These are phyloP conservation scores for Saposhnikovia divaricata DNA, from an alignment of 129 eudicot species.

Conservation along the genomic window DNA sequence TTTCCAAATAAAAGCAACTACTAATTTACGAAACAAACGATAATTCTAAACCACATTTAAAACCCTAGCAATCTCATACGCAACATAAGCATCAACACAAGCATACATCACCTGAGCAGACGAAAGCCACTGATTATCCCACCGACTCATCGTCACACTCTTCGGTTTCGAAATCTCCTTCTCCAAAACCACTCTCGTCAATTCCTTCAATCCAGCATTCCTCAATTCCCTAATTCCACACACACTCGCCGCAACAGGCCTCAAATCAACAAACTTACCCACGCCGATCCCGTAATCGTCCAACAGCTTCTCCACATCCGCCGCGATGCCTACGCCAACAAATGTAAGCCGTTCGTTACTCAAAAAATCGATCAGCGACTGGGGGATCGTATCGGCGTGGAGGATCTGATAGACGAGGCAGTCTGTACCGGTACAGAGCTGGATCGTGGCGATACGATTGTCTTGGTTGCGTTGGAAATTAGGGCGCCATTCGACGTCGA, in stretches of 20 bases:
- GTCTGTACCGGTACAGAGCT: constrained; percentile 29
- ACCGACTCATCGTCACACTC: constrained; percentile 38
- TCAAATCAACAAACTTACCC: constrained; percentile 20
- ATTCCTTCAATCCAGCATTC: constrained; percentile 31
- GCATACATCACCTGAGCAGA: constrained; percentile 52
- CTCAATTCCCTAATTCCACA: constrained; percentile 15
- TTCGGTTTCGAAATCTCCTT: constrained; percentile 41
- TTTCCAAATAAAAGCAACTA: not conserved
- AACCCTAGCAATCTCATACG: constrained; percentile 50
- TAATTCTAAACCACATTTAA: constrained; percentile 18
- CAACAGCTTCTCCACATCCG: constrained; percentile 22
- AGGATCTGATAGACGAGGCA: constrained; percentile 42
- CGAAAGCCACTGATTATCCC: constrained; percentile 41
- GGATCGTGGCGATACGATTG: constrained; percentile 29
- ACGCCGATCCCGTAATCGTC: constrained; percentile 12
- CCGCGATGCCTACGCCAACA: constrained; percentile 24
- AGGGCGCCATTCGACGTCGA: constrained; percentile 31
- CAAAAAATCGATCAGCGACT: not conserved
- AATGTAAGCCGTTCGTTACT: not conserved
- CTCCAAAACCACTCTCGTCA: constrained; percentile 32
- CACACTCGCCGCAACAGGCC: constrained; percentile 29
- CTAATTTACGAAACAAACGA: not conserved
- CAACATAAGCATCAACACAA: constrained; percentile 55
- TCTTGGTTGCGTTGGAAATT: not conserved
- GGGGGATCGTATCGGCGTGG: constrained; percentile 9